Base-by-base conservation (phyloP, 345 rosid genomes). In the Cardamine occulta region DNA sequence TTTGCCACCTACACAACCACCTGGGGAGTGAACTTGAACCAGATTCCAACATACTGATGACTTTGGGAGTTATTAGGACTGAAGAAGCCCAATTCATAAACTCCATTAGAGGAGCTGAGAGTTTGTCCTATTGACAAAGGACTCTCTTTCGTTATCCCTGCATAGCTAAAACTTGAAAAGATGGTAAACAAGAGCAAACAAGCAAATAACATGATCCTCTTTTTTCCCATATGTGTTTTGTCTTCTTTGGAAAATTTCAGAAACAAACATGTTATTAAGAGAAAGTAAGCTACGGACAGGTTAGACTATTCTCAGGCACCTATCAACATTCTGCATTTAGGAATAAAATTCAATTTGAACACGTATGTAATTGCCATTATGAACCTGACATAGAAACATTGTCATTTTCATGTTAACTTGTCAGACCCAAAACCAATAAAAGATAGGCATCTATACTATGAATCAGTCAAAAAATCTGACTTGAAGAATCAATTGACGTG, bases 1-100 rank as follows among this genome's bases (percentile, higher is more conserved):
- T 85, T 85, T 7, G 85, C 86, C 29, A 85, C 79, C 85, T 85
- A 84, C 12, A 82, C 80, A 31, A 74, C 78, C 11, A 40, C 70
- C 24, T 29, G 48, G 2, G 58, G 58, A 17, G 49, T 26, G 24
- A 72, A 64, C 77, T 73, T 81, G 79, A 23, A 79, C 86, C 86
- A 83, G 29, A 83, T 81, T 57, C 84, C 84, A 0, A 81, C 56
- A 64, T 75, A 83, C 19, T 35, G 40, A 35, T 40, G 29, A 28
- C 29, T 66, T 1, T 21, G 68, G 14, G 80, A 68, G 26, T 47
- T 26, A 49, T 53, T 40, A 7, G 58, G 42, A 32, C 68, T 70
- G n/a, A 74, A 70, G 60, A 75, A 80, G 0, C 84, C 84, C 6
- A 71, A 59, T 19, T 64, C 79, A 47, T 78, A 82, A 13, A 44